These are phyloP conservation scores for Solanum neorickii DNA, from an alignment of 257 asterid genomes.

Conservation along the genomic window DNA sequence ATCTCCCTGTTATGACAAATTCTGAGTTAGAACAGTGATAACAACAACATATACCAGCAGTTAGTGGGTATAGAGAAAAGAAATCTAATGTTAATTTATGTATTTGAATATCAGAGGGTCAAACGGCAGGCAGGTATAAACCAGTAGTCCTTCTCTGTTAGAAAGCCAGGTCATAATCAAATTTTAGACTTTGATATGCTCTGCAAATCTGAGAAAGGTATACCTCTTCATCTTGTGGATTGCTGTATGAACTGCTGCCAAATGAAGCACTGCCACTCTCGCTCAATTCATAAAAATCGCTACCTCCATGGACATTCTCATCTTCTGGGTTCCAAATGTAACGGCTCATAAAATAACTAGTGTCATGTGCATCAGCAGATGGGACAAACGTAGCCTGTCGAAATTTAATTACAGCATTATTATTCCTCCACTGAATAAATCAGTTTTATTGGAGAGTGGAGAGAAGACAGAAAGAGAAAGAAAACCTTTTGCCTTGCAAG, in stretches of 20 bases:
- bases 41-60: background rate
- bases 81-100: background rate
- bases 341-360: conserved; percentile 97
- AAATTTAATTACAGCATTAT: conserved; percentile 4
- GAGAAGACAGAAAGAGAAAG: background rate
- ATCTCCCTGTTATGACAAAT: conserved; percentile 49
- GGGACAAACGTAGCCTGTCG: conserved; percentile 89
- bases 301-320: conserved; percentile 55
- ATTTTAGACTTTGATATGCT: background rate
- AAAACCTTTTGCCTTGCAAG: conserved; percentile 90
- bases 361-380: conserved; percentile 68
- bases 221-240: conserved; percentile 79
- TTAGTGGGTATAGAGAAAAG: background rate
- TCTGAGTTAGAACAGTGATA: background rate
- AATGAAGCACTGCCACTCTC: conserved; percentile 67
- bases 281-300: conserved; percentile 68
- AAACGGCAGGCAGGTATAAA: background rate
- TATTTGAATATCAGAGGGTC: background rate
- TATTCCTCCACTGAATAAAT: background rate
- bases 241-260: conserved; percentile 69
- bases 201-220: background rate
- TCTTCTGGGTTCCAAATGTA: conserved; percentile 90
- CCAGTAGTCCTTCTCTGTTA: background rate
- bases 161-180: background rate
- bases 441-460: background rate